phyloP scores from a whole-genome alignment of 164 flowering plant genomes.

The Sextonia rubra region DNA sequence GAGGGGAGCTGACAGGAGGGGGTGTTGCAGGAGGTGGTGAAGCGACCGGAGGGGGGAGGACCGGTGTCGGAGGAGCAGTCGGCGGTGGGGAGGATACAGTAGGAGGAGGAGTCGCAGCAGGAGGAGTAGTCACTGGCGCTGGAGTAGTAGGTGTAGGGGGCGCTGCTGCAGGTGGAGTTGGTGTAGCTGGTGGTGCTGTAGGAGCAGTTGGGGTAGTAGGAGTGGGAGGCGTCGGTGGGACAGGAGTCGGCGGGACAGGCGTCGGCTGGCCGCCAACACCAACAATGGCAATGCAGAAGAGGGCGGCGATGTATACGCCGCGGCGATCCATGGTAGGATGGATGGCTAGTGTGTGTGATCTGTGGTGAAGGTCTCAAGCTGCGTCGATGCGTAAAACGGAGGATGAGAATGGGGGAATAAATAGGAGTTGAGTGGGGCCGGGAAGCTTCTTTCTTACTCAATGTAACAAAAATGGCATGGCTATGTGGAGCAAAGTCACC shows the following conservation, averaged over 20 bases:
- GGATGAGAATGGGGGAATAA: too few species aligned
- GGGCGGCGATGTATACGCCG: constrained; percentile 11
- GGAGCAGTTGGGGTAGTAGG: constrained; percentile 5
- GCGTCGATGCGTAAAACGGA: too few species aligned
- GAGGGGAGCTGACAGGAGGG: constrained; percentile 17
- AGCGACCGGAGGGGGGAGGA: background rate
- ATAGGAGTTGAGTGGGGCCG: too few species aligned
- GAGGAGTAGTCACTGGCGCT: constrained; percentile 1
- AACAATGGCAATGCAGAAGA: constrained; percentile 46
- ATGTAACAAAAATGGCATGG: too few species aligned
- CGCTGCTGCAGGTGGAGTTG: background rate
- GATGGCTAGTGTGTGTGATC: too few species aligned
- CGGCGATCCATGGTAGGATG: constrained; percentile 21
- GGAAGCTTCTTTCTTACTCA: too few species aligned
- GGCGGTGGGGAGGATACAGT: constrained; percentile 1
- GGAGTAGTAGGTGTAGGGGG: constrained; percentile 4
- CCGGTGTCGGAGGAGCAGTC: constrained; percentile 5
- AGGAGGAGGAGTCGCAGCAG: background rate
- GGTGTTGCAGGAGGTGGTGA: constrained; percentile 11
- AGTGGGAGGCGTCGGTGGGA: background rate
- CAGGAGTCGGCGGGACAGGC: constrained; percentile 1
- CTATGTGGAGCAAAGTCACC: too few species aligned
- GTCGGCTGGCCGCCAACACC: constrained; percentile 46
- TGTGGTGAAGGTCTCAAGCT: too few species aligned
- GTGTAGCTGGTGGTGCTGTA: background rate